phyloP scores from a whole-genome alignment of 768 basidiomycete species.

The Russula compacta region DNA sequence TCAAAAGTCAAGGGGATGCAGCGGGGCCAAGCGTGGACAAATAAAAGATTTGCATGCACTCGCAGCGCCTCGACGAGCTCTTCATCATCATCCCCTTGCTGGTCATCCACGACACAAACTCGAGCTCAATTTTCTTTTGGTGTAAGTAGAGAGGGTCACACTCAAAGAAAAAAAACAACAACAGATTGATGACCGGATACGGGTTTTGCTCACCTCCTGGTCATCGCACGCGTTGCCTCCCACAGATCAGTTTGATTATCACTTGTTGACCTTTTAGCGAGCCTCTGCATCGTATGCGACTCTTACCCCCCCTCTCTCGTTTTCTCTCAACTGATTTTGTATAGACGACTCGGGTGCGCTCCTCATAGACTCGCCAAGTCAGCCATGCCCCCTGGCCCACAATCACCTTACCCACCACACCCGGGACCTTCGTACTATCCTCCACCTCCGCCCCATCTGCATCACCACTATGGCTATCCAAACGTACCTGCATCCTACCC shows the following conservation, averaged over 20 bases:
- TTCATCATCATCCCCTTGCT: too few relatives aligned
- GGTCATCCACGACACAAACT: neutral
- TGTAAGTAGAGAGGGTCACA: neutral
- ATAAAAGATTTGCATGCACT: neutral
- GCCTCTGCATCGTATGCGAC: neutral
- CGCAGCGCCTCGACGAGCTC: neutral
- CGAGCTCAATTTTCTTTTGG: neutral
- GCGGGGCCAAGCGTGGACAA: conserved; percentile 9
- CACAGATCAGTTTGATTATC: conserved; percentile 1
- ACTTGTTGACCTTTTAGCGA: too few relatives aligned
- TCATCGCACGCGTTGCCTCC: neutral
- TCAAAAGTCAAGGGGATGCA: neutral
- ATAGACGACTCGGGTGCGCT: neutral
- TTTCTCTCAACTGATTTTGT: neutral
- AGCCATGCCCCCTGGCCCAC: conserved; percentile 22
- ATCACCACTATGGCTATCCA: conserved; percentile 23
- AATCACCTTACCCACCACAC: conserved; percentile 28
- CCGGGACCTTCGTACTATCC: conserved; percentile 28
- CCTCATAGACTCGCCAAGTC: neutral
- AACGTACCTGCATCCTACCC: conserved; percentile 24
- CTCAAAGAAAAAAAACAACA: neutral
- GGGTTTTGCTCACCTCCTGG: neutral
- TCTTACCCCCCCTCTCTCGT: neutral
- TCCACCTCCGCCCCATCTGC: conserved; percentile 24
- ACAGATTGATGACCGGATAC: neutral